Conservation (phyloP, 2,329 filamentous ascomycete species). For the Chrysosporium queenslandicum region DNA sequence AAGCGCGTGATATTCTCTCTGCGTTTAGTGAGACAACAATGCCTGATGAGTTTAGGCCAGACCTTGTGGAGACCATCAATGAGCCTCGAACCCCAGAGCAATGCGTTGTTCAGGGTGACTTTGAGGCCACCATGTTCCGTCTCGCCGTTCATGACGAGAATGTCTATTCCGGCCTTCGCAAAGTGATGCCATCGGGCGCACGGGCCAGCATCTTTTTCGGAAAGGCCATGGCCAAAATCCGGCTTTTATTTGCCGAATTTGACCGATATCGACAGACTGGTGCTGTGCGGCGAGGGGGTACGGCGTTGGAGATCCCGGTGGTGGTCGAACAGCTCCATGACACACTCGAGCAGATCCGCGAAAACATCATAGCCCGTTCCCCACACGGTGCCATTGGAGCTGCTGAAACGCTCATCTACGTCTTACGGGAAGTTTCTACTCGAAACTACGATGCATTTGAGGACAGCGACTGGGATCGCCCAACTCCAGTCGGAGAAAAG, state of each 20-base stretch:
- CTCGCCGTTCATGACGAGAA: conserved; percentile 37
- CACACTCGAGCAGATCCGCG: conserved; percentile 25
- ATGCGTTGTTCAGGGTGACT: conserved; percentile 37
- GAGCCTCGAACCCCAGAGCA: conserved; percentile 31
- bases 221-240: conserved; percentile 31
- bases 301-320: conserved; percentile 23
- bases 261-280: conserved; percentile 33
- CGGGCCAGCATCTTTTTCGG: conserved; percentile 38
- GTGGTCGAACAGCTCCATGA: conserved; percentile 27
- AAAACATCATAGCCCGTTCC: conserved; percentile 27
- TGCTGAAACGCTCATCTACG: conserved; percentile 29
- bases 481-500: conserved; percentile 28
- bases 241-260: conserved; percentile 31
- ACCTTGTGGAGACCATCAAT: conserved; percentile 30
- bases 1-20: conserved; percentile 38
- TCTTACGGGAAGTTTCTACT: conserved; percentile 31
- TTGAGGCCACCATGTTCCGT: conserved; percentile 38
- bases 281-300: conserved; percentile 19
- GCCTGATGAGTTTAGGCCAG: conserved; percentile 35
- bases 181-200: conserved; percentile 34
- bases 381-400: conserved; percentile 32
- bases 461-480: conserved; percentile 28
- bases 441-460: conserved; percentile 35
- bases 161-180: conserved; percentile 35
- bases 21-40: conserved; percentile 34